Evolutionary conservation across 1,284 basidiomycete genomes (phyloP), one percentile per base, ranked within the genome.

Genomic region (Salmacisia buchloeana): DNA sequence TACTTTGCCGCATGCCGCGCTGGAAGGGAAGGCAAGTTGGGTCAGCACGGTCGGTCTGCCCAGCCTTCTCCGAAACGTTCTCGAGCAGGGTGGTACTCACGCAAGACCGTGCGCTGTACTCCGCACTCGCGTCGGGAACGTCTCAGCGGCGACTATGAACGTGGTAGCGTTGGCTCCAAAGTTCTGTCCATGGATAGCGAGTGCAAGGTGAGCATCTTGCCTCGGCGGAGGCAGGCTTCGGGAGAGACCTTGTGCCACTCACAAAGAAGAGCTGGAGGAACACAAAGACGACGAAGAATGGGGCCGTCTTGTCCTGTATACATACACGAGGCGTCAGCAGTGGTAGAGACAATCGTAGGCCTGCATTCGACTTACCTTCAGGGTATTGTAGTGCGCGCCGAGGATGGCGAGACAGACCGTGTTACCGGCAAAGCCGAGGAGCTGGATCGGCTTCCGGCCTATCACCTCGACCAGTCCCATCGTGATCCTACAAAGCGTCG

Each of bases 111-210:
- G 80, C 57, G 80, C 76, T 58, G 82, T 81, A 27, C 80, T 78
- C 63, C 82, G 80, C 63, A 82, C 81, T 57, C 89, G 86, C 1
- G 90, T 91, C 2, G 90, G 89, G 86, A 91, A 92, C 38, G 83
- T 85, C 79, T 92, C 59, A 33, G 46, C 63, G 4, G 91, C 90
- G 34, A 91, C 83, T 69, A 91, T 73, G 71, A 84, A 92, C 2
- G 89, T 91, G 1, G 89, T 91, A 0, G 86, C 85, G 80, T 90
- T 91, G 59, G 89, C 88, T 0, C 89, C 89, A 82, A 60, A 60
- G 64, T 72, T 74, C 41, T 43, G 18, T 3, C 9, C 7, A 52
- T 7, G 18, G 7, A 52, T 7, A 27, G 7, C 7, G 9, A 7
- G 18, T 9, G 23, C 52, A 56, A 21, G 21, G 10, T 15, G 33